Conservation (phyloP, 306 rosid genomes). For the Delonix regia region DNA sequence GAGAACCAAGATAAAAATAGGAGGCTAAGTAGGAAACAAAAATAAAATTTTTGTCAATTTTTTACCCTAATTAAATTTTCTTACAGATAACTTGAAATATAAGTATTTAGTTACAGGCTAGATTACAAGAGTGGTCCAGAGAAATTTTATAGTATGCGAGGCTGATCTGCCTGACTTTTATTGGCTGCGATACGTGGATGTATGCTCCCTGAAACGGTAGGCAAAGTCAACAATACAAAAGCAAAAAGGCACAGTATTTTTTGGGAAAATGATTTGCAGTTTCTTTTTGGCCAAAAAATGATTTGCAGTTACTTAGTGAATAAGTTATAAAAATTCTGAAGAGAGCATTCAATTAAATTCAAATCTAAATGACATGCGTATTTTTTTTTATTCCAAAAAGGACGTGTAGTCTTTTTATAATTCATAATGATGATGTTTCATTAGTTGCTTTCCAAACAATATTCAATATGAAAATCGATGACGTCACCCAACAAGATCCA, state of each 20-base stretch:
- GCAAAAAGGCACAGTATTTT: neutral
- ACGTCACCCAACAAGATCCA: neutral
- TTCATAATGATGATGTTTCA: too few species aligned
- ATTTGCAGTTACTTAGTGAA: neutral
- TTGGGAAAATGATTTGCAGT: neutral
- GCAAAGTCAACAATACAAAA: neutral
- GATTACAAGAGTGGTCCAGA: neutral
- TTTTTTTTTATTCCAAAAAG: too few species aligned
- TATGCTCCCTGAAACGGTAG: neutral
- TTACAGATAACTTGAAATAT: neutral
- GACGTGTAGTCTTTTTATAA: too few species aligned
- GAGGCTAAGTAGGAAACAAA: too few species aligned
- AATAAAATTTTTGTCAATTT: too few species aligned
- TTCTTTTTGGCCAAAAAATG: neutral
- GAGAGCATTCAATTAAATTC: neutral
- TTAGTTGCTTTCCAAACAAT: neutral
- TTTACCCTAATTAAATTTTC: neutral
- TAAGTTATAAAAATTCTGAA: neutral
- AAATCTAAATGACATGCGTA: neutral
- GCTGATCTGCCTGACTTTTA: constrained; percentile 38
- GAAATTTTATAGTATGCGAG: neutral
- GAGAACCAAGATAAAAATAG: too few species aligned
- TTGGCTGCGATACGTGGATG: constrained; percentile 39
- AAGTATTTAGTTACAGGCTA: neutral
- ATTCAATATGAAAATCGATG: neutral